These are phyloP conservation scores for Plasmopara muralis DNA, from an alignment of 352 stramenopile genomes.

Conservation along the genomic window DNA sequence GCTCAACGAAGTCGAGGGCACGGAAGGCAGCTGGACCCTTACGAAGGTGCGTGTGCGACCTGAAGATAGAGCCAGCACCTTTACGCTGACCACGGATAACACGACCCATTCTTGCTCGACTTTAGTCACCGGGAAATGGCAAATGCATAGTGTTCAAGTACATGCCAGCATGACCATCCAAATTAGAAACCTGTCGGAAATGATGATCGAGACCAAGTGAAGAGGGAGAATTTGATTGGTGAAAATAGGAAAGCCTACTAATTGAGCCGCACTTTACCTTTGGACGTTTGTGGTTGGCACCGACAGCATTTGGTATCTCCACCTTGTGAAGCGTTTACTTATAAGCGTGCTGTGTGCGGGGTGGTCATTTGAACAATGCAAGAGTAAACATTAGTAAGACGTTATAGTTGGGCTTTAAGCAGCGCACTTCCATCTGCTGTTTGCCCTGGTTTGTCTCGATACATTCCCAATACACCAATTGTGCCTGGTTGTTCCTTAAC, in stretches of 20 bases:
- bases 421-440: conserved; percentile 58
- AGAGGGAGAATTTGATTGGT: background rate
- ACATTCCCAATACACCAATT: conserved; percentile 27
- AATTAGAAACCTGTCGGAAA: conserved; percentile 2
- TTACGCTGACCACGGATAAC: conserved; percentile 88
- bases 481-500: background rate
- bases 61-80: conserved; percentile 78
- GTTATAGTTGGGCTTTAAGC: conserved; percentile 77
- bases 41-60: conserved; percentile 76
- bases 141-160: conserved; percentile 21
- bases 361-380: conserved; percentile 84
- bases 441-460: conserved; percentile 67
- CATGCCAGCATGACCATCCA: conserved; percentile 16
- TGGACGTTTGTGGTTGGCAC: conserved; percentile 3
- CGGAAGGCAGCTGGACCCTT: conserved; percentile 73
- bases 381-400: conserved; percentile 40
- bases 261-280: conserved; percentile 13
- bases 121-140: conserved; percentile 66
- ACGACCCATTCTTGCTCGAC: conserved; percentile 67
- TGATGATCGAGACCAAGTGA: conserved; percentile 1
- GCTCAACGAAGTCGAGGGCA: conserved; percentile 88
- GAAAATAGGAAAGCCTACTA: background rate
- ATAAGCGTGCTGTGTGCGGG: conserved; percentile 42
- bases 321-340: conserved; percentile 47
- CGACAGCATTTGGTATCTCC: conserved; percentile 83